Evolutionary conservation across 352 stramenopile genomes (phyloP).

Genomic region (Phytophthora europaea): DNA sequence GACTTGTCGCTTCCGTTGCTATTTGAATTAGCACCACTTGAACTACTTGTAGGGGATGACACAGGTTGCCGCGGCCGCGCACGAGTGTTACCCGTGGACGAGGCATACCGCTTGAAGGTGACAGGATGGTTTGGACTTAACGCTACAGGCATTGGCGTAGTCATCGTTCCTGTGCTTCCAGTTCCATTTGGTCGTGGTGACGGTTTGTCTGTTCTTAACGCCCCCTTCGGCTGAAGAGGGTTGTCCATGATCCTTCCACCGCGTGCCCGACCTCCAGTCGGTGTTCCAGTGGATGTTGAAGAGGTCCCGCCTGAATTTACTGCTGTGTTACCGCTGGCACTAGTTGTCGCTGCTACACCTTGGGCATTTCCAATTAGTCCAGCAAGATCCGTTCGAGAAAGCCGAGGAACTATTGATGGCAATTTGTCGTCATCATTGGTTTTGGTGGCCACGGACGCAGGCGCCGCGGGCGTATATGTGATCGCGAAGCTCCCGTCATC

Average conservation of each 20-base stretch:
- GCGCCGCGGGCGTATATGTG: conserved; percentile 52
- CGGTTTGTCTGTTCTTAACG: conserved; percentile 53
- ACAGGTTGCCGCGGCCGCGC: conserved; percentile 42
- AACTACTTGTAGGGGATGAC: conserved; percentile 22
- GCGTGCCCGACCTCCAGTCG: conserved; percentile 41
- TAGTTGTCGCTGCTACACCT: conserved; percentile 13
- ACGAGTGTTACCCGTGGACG: conserved; percentile 52
- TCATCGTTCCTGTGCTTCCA: conserved; percentile 36
- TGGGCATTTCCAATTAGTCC: conserved; percentile 1
- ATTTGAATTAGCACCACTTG: conserved; percentile 24
- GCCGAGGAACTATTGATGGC: conserved; percentile 62
- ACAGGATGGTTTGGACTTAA: conserved; percentile 42
- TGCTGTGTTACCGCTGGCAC: conserved; percentile 5
- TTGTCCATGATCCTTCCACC: conserved; percentile 64
- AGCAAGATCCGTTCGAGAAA: conserved; percentile 52
- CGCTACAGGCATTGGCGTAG: conserved; percentile 34
- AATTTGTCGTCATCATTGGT: conserved; percentile 64
- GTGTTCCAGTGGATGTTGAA: conserved; percentile 39
- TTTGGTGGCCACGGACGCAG: conserved; percentile 29
- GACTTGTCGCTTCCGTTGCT: conserved; percentile 53
- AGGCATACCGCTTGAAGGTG: conserved; percentile 67
- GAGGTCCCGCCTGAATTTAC: conserved; percentile 10
- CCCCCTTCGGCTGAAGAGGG: conserved; percentile 48
- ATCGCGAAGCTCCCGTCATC: conserved; percentile 63
- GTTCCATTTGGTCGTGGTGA: conserved; percentile 44